phyloP scores from a whole-genome alignment of 148 eudicot genomes.

The Dysphania ambrosioides region DNA sequence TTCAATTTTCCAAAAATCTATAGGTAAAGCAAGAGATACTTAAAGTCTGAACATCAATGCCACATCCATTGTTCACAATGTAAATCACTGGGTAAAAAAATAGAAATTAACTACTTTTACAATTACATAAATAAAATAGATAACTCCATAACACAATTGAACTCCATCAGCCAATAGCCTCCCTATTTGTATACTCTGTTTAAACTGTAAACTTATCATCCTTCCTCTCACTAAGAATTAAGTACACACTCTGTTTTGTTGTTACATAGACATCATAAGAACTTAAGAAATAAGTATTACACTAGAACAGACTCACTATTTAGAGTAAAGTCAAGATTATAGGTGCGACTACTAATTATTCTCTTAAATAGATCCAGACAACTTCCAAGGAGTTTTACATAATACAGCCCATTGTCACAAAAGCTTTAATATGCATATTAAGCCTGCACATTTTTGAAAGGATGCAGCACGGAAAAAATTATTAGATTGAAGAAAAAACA shows the following conservation, averaged over 20 bases:
- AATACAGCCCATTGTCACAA: background rate
- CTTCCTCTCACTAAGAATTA: too few species aligned
- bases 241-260: too few species aligned
- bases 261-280: background rate
- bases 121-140: background rate
- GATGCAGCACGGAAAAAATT: constrained; percentile 6
- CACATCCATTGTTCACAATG: background rate
- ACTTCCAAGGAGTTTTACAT: background rate
- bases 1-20: too few species aligned
- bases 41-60: too few species aligned
- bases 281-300: background rate
- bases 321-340: background rate
- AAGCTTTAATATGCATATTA: background rate
- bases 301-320: background rate
- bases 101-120: background rate
- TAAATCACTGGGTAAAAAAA: background rate
- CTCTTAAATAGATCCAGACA: background rate
- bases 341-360: background rate
- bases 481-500: background rate
- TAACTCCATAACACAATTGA: background rate
- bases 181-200: too few species aligned
- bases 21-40: too few species aligned
- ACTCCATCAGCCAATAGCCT: too few species aligned
- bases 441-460: background rate
- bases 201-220: too few species aligned